Conservation (phyloP, 106 monocot genomes). For the Hemerocallis citrina region DNA sequence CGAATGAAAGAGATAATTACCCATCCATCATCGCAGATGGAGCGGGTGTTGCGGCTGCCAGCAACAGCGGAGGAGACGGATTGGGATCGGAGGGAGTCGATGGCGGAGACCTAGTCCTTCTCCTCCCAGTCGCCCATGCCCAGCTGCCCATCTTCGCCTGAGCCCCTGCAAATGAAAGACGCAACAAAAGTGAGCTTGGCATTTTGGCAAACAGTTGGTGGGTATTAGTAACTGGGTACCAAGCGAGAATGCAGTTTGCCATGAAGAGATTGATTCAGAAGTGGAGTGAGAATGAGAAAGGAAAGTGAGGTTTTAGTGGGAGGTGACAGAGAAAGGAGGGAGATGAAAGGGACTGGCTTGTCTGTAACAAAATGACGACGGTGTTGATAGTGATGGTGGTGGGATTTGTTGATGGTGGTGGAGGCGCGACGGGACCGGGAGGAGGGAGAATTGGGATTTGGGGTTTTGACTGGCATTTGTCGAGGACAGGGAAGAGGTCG, state of each 20-base stretch:
- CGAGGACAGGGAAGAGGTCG: no score
- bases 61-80: constrained; percentile 54
- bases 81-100: constrained; percentile 42
- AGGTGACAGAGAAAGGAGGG: no score
- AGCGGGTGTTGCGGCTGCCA: constrained; percentile 95
- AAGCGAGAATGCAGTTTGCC: constrained; percentile 39
- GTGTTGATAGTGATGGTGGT: no score
- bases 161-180: constrained; percentile 47
- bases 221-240: constrained; percentile 3
- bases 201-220: background rate
- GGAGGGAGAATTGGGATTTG: no score
- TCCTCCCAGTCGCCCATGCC: constrained; percentile 90
- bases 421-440: no score
- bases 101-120: constrained; percentile 55
- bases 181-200: background rate
- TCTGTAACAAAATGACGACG: no score
- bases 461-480: no score
- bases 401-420: no score
- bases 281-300: no score
- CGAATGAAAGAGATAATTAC: constrained; percentile 17
- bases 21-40: constrained; percentile 73
- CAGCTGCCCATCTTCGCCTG: constrained; percentile 96
- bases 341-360: no score
- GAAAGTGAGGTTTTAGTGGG: no score
- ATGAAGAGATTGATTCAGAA: no score